Conservation (phyloP, 73 alveolate species). For the Symbiodinium natans region DNA sequence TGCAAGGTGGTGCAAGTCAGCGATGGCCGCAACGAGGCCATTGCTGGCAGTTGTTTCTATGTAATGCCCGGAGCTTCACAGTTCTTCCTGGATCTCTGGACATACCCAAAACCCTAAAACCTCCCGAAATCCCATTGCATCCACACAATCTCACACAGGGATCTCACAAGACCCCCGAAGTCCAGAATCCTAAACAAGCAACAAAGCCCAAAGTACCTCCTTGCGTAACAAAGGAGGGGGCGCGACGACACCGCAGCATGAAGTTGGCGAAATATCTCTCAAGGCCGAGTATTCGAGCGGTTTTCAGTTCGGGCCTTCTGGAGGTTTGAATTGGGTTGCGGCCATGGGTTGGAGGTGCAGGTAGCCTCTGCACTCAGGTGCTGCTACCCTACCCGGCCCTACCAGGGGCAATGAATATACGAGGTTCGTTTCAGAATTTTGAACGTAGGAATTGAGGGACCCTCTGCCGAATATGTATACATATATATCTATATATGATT, state of each 20-base stretch:
- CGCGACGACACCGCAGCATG: slow-evolving; percentile 11
- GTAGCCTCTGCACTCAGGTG: too few relatives aligned
- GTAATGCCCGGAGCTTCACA: too few relatives aligned
- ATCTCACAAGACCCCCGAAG: too few relatives aligned
- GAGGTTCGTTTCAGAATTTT: not conserved
- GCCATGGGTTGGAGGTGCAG: not conserved
- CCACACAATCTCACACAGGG: too few relatives aligned
- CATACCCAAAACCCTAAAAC: too few relatives aligned
- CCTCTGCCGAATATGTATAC: too few relatives aligned
- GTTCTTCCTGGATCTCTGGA: too few relatives aligned
- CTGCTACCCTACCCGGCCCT: too few relatives aligned
- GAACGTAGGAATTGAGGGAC: not conserved
- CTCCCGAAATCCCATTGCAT: too few relatives aligned
- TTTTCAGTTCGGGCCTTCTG: not conserved
- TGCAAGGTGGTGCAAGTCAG: slow-evolving; percentile 10
- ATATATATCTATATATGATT: too few relatives aligned
- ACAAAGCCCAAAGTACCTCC: too few relatives aligned
- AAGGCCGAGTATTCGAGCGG: not conserved
- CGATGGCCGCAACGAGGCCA: slow-evolving; percentile 14
- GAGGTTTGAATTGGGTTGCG: not conserved
- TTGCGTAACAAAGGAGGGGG: not conserved
- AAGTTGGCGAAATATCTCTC: not conserved
- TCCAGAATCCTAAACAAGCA: not conserved
- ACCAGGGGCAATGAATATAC: too few relatives aligned
- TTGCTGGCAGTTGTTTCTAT: not conserved